Percentiles rank a stretch among this genome's conserved stretches.
phyloP scores from a whole-genome alignment of 345 rosid species.

The Theobroma cacao region DNA sequence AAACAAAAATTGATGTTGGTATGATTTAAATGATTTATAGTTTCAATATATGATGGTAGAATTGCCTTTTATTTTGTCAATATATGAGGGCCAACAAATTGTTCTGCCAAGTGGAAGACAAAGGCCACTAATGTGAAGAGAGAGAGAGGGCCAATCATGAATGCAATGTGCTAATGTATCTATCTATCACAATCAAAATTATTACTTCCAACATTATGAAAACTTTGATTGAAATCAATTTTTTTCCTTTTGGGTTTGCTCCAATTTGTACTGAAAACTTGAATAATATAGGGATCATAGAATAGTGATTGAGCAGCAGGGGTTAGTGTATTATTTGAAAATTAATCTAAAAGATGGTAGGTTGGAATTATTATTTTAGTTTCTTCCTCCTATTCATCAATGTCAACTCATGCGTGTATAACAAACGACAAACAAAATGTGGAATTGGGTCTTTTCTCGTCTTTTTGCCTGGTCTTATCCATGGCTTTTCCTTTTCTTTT shows the following conservation, averaged over 20 bases:
- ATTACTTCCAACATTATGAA: background rate
- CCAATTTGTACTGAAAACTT: background rate
- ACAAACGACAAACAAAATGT: background rate
- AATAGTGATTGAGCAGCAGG: too few relatives aligned
- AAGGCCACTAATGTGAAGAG: background rate
- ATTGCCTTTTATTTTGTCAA: background rate
- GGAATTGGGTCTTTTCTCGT: background rate
- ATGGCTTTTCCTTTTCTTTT: background rate
- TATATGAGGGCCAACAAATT: background rate
- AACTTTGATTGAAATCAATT: background rate
- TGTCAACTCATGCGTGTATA: background rate
- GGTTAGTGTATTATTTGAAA: too few relatives aligned
- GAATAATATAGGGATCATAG: background rate
- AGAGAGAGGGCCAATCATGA: background rate
- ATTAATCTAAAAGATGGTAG: background rate
- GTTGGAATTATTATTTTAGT: too few relatives aligned
- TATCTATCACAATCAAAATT: slow-evolving; percentile 5
- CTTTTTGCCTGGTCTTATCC: background rate
- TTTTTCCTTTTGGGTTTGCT: background rate
- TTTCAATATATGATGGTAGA: background rate
- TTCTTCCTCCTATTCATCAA: background rate
- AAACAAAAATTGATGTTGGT: background rate
- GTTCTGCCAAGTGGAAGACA: background rate
- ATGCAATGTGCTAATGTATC: background rate
- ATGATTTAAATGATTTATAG: background rate